Base-by-base conservation (phyloP, 352 stramenopile genomes). In the Pythium utonaiense region DNA sequence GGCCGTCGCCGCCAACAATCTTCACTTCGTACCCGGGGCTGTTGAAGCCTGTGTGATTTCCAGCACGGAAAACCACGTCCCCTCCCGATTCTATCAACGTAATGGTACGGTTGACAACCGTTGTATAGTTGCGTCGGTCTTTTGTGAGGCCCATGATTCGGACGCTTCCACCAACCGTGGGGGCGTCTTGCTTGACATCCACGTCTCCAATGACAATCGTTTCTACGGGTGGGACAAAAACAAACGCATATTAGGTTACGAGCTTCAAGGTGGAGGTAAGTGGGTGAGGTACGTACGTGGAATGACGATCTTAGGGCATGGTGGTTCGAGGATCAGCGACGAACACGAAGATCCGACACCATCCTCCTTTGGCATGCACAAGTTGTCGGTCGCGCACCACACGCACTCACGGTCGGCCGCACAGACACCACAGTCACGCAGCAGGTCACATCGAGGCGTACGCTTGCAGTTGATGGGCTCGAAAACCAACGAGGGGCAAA, bases 321-420 rank as follows among this genome's bases (percentile, higher is more conserved):
- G 89, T 19, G 66, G 51, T 3, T 97, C 83, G 36, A 89, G 92
- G 36, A 98, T 79, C 14, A 94, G 64, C 17, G 86, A 80, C 7
- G 77, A 79, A 71, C 91, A 98, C 22, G 89, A 72, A 21, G 75
- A 86, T 17, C 69, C 73, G 53, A 89, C 95, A 40, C 82, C 77
- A 45, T 97, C 91, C 59, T 96, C 84, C 10, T 92, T 57, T 3
- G 88, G 80, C 66, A 96, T 82, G 67, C 93, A 98, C 10, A 61
- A 71, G 34, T 76, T 77, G 52, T 94, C 73, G 6, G 83, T 95
- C 6, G 89, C 82, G 60, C 93, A 98, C 93, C 93, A 98, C 10
- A 87, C 84, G 54, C 93, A 98, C 45, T 86, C 62, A 16, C 75
- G 53, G 16, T 71, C 73, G 17, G 48, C 70, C 3, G 84, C 75